A percentile compares a stretch with the other conserved stretches of the same genome.
Conservation (phyloP, 331 rosid species). For the Cydonia oblonga region DNA sequence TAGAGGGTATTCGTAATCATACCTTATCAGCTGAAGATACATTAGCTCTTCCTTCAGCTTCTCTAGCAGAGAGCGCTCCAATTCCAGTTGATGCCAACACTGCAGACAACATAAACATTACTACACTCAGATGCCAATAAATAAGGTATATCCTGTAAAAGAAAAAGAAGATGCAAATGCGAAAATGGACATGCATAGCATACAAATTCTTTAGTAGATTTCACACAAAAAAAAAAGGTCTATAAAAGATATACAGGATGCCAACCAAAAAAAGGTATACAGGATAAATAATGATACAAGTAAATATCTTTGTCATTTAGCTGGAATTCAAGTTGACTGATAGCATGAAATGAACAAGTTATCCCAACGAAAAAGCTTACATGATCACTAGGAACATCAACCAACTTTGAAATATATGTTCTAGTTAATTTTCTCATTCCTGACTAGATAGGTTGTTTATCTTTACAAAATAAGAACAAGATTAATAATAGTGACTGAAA, state of each 20-base stretch:
- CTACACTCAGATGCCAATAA: not conserved
- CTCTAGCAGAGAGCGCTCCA: slow-evolving; percentile 86
- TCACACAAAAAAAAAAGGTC: not conserved
- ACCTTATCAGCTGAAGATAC: slow-evolving; percentile 86
- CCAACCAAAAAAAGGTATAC: not conserved
- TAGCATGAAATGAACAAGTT: not conserved
- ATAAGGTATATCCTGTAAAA: not conserved
- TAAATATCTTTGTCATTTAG: not conserved
- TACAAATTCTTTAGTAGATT: not conserved
- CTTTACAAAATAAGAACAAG: not conserved
- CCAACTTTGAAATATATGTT: not conserved
- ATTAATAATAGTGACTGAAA: not conserved
- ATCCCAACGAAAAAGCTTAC: not conserved
- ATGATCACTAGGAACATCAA: not conserved
- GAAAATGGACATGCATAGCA: not conserved
- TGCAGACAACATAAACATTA: slow-evolving; percentile 30
- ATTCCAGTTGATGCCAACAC: slow-evolving; percentile 93
- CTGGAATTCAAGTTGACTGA: not conserved
- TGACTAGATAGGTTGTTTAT: not conserved
- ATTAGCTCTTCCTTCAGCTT: slow-evolving; percentile 97
- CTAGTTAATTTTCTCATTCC: not conserved
- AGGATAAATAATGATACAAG: not conserved
- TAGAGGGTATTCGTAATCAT: slow-evolving; percentile 3
- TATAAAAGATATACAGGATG: not conserved
- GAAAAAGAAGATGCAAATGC: not conserved